phyloP scores from a whole-genome alignment of 192 early-diverging fungal species.

The Bifiguratus adelaidae region DNA sequence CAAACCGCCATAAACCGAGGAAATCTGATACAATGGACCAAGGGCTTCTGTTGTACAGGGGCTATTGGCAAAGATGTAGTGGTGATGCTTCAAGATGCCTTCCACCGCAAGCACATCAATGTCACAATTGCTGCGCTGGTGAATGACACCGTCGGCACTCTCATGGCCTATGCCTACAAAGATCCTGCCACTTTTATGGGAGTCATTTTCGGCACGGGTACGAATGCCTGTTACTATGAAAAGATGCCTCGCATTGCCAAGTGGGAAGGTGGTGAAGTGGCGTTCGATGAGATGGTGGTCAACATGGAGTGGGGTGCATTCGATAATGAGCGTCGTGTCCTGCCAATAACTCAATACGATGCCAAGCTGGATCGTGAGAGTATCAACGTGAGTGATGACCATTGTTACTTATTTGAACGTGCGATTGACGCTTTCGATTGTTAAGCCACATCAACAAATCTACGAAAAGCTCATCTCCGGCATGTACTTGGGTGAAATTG shows the following conservation, averaged over 20 bases:
- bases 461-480: constrained; percentile 88
- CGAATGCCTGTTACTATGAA: constrained; percentile 74
- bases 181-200: constrained; percentile 65
- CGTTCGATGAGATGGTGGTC: constrained; percentile 64
- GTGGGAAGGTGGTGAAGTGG: constrained; percentile 13
- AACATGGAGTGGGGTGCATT: constrained; percentile 96
- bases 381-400: not conserved
- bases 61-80: constrained; percentile 71
- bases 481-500: constrained; percentile 78
- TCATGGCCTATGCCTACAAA: constrained; percentile 69
- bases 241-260: constrained; percentile 25
- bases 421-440: constrained; percentile 50
- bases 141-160: constrained; percentile 86
- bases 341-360: constrained; percentile 71
- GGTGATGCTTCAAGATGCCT: constrained; percentile 61
- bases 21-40: constrained; percentile 59
- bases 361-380: constrained; percentile 65
- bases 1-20: constrained; percentile 36
- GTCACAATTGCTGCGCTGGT: constrained; percentile 66
- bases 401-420: no score
- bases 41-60: constrained; percentile 65
- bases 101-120: constrained; percentile 50
- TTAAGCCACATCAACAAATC: constrained; percentile 73
- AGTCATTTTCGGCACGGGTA: constrained; percentile 87
- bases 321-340: constrained; percentile 58